Evolutionary conservation across 78 protist genomes (phyloP).

Genomic region (Tieghemostelium lacteum): DNA sequence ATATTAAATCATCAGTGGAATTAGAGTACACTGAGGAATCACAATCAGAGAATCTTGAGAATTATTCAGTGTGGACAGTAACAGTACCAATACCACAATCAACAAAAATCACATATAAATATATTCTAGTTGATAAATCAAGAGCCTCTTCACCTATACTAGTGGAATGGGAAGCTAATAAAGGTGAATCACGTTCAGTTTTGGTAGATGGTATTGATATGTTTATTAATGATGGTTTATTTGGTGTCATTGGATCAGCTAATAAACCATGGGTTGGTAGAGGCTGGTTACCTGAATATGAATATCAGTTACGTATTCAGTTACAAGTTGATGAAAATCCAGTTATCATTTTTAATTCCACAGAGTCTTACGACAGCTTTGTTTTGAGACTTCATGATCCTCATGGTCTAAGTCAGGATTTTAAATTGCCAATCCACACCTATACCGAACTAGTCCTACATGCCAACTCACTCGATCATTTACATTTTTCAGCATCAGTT

Average conservation of each 20-base stretch:
- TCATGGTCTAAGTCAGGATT: conserved; percentile 50
- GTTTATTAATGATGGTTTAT: conserved; percentile 74
- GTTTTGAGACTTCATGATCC: conserved; percentile 64
- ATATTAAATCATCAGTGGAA: conserved; percentile 18
- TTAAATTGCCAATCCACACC: conserved; percentile 24
- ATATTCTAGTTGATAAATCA: conserved; percentile 17
- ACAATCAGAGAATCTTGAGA: too few species aligned
- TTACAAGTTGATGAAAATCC: conserved; percentile 71
- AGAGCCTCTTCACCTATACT: not conserved
- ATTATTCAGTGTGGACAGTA: conserved; percentile 60
- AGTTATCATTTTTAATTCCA: not conserved
- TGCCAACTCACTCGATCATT: conserved; percentile 14
- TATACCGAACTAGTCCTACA: conserved; percentile 55
- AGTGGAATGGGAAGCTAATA: conserved; percentile 67
- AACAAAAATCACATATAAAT: conserved; percentile 24
- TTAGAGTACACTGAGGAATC: conserved; percentile 18
- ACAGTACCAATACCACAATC: conserved; percentile 32
- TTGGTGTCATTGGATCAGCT: conserved; percentile 48
- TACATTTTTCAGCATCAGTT: conserved; percentile 40
- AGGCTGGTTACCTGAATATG: conserved; percentile 76
- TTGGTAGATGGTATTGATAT: conserved; percentile 60
- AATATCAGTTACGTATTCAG: conserved; percentile 57
- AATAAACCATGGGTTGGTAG: conserved; percentile 68
- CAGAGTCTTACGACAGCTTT: not conserved
- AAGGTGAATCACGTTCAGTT: conserved; percentile 16